Base-by-base conservation (phyloP, 2,329 filamentous ascomycete genomes). In the Metarhizium sp. region DNA sequence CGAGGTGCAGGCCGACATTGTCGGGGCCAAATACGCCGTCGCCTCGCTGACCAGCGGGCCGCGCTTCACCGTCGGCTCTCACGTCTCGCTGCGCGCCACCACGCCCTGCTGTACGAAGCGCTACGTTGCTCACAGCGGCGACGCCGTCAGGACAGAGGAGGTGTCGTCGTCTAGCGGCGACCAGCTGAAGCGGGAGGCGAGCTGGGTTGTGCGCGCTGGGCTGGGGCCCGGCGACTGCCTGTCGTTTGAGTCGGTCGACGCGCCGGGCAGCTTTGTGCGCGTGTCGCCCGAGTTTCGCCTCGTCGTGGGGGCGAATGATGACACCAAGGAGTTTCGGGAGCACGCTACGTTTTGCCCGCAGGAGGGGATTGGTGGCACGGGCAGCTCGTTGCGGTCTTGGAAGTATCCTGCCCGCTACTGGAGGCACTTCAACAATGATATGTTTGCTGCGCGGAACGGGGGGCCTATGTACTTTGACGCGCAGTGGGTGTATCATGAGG, bases 311-410 rank as follows among this genome's bases (percentile, higher is more conserved):
- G 72, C 75, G 55, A 75, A 77, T 59, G 82, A 85, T 58, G 75
- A 75, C 54, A 72, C 71, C 55, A 82, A 84, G 71, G 67, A 71
- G 52, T 84, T 85, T 67, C 42, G 68, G 4, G 81, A 86, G 60
- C 82, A 86, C 50, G 80, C 82, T 7, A 86, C 83, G 0, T 86
- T 86, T 67, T 86, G 83, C 63, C 72, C 80, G 0, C 73, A 78
- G 64, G 56, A 73, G 1, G 77, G 76, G 0, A 67, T 86, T 25
- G 78, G 66, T 59, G 78, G 79, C 4, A 63, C 73, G 47, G 80
- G 78, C 6, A 76, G 58, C 58, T 75, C 80, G 0, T 71, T 86
- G 36, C 73, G 78, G 4, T 72, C 80, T 1, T 86, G 82, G 82
- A 75, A 71, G 47, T 84, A 82, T 61, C 82, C 83, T 0, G 83